Evolutionary conservation across 495 filamentous ascomycete species (phyloP), one percentile per base, ranked within the genome.

Genomic region (Neurospora intermedia): DNA sequence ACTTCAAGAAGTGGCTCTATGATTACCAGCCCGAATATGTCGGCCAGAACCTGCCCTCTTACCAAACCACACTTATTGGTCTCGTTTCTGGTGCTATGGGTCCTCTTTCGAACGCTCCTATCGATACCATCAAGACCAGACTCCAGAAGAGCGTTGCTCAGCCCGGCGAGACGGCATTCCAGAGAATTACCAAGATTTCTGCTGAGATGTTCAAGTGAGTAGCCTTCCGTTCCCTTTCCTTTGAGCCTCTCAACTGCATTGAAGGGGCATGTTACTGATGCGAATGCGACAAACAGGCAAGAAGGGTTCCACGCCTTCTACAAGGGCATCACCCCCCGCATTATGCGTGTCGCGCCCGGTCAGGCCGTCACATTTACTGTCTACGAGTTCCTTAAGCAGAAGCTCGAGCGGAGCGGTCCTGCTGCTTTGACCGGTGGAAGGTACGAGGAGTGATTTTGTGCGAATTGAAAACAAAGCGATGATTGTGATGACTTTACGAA

Each of bases 311-410:
- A 92, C 69, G 95, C 95, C 13, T 99, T 99, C 85, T 99, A 98
- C 86, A 98, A 97, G 88, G 96, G 96, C 74, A 98, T 99, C 82
- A 99, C 96, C 71, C 96, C 96, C 10, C 88, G 96, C 74, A 92
- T 99, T 74, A 98, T 98, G 95, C 88, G 96, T 76, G 96, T 99
- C 42, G 96, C 96, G 41, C 96, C 96, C 16, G 96, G 96, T 70
- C 96, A 99, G 85, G 96, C 96, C 38, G 96, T 99, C 40, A 99
- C 96, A 1, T 99, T 98, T 80, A 97, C 94, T 66, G 94, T 98
- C 75, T 98, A 98, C 82, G 96, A 98, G 82, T 97, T 59, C 73
- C 83, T 98, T 73, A 97, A 94, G 85, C 89, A 89, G 23, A 90
- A 91, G 82, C 80, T 98, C 73, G 94, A 98, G 84, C 87, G 84